Evolutionary conservation across 108 stramenopile genomes (phyloP).

Genomic region (Fistulifera pelliculosa): DNA sequence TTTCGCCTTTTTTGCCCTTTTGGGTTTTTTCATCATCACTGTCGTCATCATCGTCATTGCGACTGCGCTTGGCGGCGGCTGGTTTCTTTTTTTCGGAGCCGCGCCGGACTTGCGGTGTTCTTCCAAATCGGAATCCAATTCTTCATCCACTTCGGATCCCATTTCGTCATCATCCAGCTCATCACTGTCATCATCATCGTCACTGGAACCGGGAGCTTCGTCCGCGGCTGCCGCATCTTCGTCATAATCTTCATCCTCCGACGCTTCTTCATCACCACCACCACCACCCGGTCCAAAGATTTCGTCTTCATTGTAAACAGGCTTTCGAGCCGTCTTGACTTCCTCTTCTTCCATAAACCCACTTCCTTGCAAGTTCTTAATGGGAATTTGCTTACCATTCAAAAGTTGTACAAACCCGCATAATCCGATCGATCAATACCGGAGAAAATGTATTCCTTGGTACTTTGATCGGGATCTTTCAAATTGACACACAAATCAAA

Average conservation of each 20-base stretch:
- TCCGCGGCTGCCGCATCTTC: conserved; percentile 39
- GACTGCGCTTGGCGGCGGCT: conserved; percentile 2
- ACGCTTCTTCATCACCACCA: conserved; percentile 36
- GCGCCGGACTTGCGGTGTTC: conserved; percentile 23
- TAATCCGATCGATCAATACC: conserved; percentile 89
- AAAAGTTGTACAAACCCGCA: conserved; percentile 75
- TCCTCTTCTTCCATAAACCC: conserved; percentile 18
- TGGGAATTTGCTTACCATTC: conserved; percentile 80
- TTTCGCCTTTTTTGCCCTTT: conserved; percentile 30
- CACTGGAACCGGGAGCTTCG: conserved; percentile 3
- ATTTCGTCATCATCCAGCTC: conserved; percentile 25
- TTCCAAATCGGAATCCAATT: conserved; percentile 37
- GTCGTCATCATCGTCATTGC: conserved; percentile 23
- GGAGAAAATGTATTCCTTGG: conserved; percentile 78
- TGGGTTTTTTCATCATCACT: conserved; percentile 31
- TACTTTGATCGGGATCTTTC: conserved; percentile 28
- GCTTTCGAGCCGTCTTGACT: conserved; percentile 12
- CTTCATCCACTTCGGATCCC: conserved; percentile 45
- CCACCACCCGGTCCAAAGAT: conserved; percentile 52
- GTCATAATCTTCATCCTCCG: conserved; percentile 56
- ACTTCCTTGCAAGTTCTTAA: conserved; percentile 82
- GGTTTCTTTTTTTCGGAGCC: conserved; percentile 24
- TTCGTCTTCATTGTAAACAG: conserved; percentile 60
- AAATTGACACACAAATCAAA: conserved; percentile 86
- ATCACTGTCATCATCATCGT: conserved; percentile 21